A percentile compares a stretch with the other conserved stretches of the same genome.
phyloP scores from a whole-genome alignment of 371 early-diverging fungal species.

The Mortierella polycephala region DNA sequence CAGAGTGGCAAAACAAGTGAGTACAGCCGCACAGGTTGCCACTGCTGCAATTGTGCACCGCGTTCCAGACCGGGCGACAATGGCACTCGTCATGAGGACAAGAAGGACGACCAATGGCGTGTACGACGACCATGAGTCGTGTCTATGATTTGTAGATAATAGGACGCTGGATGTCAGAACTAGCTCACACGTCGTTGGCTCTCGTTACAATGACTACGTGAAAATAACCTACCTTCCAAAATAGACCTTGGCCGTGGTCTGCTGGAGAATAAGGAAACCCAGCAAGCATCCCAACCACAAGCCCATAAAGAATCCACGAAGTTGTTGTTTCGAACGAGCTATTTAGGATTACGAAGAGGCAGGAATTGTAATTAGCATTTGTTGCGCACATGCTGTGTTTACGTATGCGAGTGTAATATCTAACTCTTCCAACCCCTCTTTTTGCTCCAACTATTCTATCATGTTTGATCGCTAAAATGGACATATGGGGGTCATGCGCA shows the following conservation, averaged over 20 bases:
- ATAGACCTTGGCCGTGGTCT: constrained; percentile 30
- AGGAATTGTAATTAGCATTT: not conserved
- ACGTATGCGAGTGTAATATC: no score
- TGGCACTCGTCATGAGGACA: constrained; percentile 21
- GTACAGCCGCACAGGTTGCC: constrained; percentile 40
- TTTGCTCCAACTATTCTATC: no score
- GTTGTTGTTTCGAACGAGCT: constrained; percentile 49
- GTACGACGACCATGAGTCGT: constrained; percentile 14
- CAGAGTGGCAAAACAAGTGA: constrained; percentile 50
- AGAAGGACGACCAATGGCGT: constrained; percentile 33
- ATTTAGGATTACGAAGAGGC: not conserved
- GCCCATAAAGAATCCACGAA: constrained; percentile 47
- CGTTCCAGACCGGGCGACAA: constrained; percentile 42
- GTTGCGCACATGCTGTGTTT: no score
- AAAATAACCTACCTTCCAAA: constrained; percentile 27
- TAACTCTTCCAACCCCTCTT: no score
- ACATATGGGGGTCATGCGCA: no score
- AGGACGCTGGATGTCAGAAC: not conserved
- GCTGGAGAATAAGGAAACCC: constrained; percentile 35
- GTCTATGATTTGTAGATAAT: constrained; percentile 10
- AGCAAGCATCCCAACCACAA: constrained; percentile 43
- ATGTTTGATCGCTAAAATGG: no score
- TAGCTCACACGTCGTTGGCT: not conserved
- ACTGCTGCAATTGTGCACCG: constrained; percentile 41
- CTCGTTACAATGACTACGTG: not conserved